Conservation (phyloP, 129 eudicot genomes). For the Daucus carota region DNA sequence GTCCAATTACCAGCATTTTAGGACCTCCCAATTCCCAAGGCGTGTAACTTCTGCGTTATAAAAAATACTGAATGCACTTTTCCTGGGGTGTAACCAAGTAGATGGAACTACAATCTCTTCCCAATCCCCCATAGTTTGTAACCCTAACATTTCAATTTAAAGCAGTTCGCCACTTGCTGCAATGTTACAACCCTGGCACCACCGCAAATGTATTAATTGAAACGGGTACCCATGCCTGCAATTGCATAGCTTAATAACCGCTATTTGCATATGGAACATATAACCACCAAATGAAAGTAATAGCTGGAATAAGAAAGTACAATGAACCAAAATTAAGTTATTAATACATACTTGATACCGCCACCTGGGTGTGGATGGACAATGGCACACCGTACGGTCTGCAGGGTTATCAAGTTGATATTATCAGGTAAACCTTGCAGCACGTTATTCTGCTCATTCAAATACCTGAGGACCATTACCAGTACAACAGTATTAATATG, state of each 20-base stretch:
- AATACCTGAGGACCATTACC: not conserved
- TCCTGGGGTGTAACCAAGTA: not conserved
- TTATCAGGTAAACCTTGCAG: not conserved
- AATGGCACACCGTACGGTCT: not conserved
- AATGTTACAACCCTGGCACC: not conserved
- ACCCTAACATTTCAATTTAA: not conserved
- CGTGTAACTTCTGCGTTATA: not conserved
- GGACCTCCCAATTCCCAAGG: not conserved
- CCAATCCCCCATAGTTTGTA: not conserved
- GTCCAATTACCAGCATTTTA: not conserved
- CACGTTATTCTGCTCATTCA: not conserved
- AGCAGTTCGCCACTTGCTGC: not conserved
- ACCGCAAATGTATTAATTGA: not conserved
- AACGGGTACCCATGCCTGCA: not conserved
- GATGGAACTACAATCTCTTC: not conserved
- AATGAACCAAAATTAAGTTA: too few relatives aligned
- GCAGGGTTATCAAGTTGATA: not conserved
- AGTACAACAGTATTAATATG: not conserved
- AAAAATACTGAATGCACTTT: not conserved
- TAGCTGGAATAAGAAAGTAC: not conserved
- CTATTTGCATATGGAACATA: too few relatives aligned
- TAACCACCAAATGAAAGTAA: not conserved
- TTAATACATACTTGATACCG: not conserved
- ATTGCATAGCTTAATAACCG: not conserved
- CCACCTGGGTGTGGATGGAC: not conserved